A percentile compares a stretch with the other conserved stretches of the same genome.
phyloP scores from a whole-genome alignment of 139 green algal genomes.

The Pseudopediastrum boryanum region DNA sequence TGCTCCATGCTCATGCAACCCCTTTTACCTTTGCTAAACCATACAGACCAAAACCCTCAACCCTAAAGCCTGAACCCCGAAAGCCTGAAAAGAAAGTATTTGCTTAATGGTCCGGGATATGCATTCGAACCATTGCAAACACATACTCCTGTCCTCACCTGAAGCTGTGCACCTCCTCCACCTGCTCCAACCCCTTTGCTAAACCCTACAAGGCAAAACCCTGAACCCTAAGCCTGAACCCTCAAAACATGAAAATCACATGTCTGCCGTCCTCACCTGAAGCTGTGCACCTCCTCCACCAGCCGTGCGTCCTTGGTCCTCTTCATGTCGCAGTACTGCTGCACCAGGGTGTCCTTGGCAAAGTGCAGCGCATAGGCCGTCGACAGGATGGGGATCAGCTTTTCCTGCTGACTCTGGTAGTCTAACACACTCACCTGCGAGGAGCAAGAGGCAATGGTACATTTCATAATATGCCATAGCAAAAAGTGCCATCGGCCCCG shows the following conservation, averaged over 20 bases:
- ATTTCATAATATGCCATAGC: no score
- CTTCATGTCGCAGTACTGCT: slow-evolving; percentile 78
- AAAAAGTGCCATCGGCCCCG: no score
- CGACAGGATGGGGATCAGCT: slow-evolving; percentile 82
- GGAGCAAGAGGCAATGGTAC: no score
- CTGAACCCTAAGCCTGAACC: no score
- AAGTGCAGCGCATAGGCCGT: slow-evolving; percentile 79
- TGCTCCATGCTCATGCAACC: no score
- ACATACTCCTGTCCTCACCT: background rate
- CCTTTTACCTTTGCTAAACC: no score
- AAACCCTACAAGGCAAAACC: background rate
- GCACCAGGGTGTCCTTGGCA: slow-evolving; percentile 56
- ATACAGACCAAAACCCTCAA: no score
- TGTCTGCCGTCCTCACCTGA: slow-evolving; percentile 39
- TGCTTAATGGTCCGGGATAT: no score
- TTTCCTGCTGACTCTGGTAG: slow-evolving; percentile 79
- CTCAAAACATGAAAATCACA: no score
- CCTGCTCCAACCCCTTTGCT: background rate
- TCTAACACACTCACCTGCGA: slow-evolving; percentile 72
- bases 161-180: background rate
- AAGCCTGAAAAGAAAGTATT: no score
- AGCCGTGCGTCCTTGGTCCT: slow-evolving; percentile 71
- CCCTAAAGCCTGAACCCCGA: no score
- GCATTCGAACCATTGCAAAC: no score
- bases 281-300: slow-evolving; percentile 69